A percentile compares a stretch with the other conserved stretches of the same genome.
Evolutionary conservation across 2,329 filamentous ascomycete genomes (phyloP).

Genomic region (Lecanicillium sp.): DNA sequence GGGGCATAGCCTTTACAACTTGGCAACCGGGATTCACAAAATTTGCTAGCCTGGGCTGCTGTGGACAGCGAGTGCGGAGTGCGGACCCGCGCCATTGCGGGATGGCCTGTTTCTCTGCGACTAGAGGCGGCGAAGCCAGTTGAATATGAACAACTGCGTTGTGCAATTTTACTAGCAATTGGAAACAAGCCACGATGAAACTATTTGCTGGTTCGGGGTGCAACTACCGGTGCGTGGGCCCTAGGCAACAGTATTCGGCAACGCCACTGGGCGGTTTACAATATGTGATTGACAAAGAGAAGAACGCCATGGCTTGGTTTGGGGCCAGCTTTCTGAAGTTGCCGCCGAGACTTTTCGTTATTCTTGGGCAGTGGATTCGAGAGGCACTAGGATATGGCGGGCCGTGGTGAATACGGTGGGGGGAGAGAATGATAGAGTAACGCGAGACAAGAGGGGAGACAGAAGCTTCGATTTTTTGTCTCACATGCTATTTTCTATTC

Average conservation of each 20-base stretch:
- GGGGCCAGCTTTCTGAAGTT: not conserved
- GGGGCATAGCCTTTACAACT: too few species aligned
- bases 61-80: too few species aligned
- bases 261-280: slow-evolving; percentile 5
- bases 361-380: not conserved
- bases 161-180: not conserved
- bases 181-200: slow-evolving; percentile 8
- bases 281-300: not conserved
- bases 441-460: too few species aligned
- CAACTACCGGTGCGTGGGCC: slow-evolving; percentile 8
- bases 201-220: slow-evolving; percentile 11
- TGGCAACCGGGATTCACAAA: too few species aligned
- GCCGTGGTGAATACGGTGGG: not conserved
- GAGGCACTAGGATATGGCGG: not conserved
- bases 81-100: too few species aligned
- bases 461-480: too few species aligned
- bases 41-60: too few species aligned
- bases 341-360: not conserved
- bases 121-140: not conserved
- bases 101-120: too few species aligned
- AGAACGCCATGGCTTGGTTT: not conserved
- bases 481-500: too few species aligned
- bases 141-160: not conserved
- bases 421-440: too few species aligned
- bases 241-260: not conserved